phyloP scores from a whole-genome alignment of 345 rosid genomes.

The Erysimum cheiranthoides region DNA sequence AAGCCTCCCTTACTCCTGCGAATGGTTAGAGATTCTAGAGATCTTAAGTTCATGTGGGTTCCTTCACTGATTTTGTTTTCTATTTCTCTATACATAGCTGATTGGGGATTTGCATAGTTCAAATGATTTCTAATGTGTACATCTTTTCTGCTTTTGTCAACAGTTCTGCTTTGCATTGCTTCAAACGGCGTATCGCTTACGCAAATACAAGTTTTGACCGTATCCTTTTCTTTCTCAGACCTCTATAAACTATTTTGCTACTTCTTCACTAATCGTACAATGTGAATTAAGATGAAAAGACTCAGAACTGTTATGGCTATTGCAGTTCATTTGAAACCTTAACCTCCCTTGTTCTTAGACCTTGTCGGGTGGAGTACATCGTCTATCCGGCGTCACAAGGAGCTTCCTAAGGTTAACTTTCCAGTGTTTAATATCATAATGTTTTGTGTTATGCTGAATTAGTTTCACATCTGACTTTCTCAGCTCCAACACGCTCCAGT shows the following conservation, averaged over 20 bases:
- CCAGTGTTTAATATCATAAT: slow-evolving; percentile 4
- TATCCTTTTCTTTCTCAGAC: slow-evolving; percentile 58
- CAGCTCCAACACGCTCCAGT: slow-evolving; percentile 58
- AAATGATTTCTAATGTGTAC: slow-evolving; percentile 16
- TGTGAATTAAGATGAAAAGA: neutral
- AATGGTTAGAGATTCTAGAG: slow-evolving; percentile 68
- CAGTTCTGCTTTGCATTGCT: slow-evolving; percentile 86
- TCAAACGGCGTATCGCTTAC: slow-evolving; percentile 76
- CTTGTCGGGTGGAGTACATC: slow-evolving; percentile 97
- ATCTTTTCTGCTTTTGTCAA: slow-evolving; percentile 38
- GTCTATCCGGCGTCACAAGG: slow-evolving; percentile 61
- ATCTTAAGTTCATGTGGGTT: slow-evolving; percentile 87
- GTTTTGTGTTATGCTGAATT: slow-evolving; percentile 21
- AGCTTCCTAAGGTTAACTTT: slow-evolving; percentile 71
- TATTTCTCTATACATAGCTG: neutral
- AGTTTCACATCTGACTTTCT: slow-evolving; percentile 22
- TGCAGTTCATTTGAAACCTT: slow-evolving; percentile 51
- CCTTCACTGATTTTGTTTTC: slow-evolving; percentile 7
- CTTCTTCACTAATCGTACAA: slow-evolving; percentile 6
- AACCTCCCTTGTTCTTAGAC: slow-evolving; percentile 54
- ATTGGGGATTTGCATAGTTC: neutral
- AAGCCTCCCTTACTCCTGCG: slow-evolving; percentile 80
- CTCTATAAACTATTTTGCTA: neutral
- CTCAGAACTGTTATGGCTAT: slow-evolving; percentile 6
- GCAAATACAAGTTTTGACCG: slow-evolving; percentile 81